Base-by-base conservation (phyloP, 805 yeast species). In the Starmerella davenportii region DNA sequence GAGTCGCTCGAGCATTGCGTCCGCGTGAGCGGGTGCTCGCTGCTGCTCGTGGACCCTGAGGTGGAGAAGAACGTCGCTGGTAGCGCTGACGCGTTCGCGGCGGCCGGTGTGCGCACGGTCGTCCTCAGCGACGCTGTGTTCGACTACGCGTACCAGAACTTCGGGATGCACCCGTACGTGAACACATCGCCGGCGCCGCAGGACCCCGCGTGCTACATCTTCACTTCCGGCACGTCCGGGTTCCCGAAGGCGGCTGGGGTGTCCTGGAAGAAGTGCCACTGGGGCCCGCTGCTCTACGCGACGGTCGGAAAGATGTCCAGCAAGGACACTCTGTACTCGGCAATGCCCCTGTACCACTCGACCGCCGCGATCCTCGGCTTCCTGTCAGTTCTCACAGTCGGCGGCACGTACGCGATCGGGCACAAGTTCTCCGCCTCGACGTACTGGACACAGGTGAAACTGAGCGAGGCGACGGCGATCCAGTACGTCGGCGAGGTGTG, bases 401-500 rank as follows among this genome's bases (percentile, higher is more conserved):
- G 93, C 36, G 90, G 78, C 1, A 71, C 84, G 46, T 70, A 78
- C 35, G 79, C 90, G 0, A 56, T 87, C 19, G 74, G 87, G 21
- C 75, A 74, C 46, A 80, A 79, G 56, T 85, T 87, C 56, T 79
- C 93, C 1, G 75, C 87, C 5, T 66, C 77, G 3, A 71, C 79
- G 3, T 82, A 80, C 57, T 85, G 96, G 95, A 76, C 84, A 15
- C 94, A 87, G 58, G 85, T 78, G 2, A 73, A 67, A 47, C 52
- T 79, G 27, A 58, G 75, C 13, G 58, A 64, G 2, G 79, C 95
- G 3, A 79, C 93, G 3, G 80, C 79, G 45, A 69, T 82, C 39
- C 95, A 85, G 58, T 85, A 85, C 51, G 96, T 85, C 15, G 96
- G 96, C 15, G 96, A 85, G 58, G 84, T 82, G 24, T 81, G 95